These are phyloP conservation scores for Leccinum longicurvipes DNA, from an alignment of 768 basidiomycete genomes.

Conservation along the genomic window DNA sequence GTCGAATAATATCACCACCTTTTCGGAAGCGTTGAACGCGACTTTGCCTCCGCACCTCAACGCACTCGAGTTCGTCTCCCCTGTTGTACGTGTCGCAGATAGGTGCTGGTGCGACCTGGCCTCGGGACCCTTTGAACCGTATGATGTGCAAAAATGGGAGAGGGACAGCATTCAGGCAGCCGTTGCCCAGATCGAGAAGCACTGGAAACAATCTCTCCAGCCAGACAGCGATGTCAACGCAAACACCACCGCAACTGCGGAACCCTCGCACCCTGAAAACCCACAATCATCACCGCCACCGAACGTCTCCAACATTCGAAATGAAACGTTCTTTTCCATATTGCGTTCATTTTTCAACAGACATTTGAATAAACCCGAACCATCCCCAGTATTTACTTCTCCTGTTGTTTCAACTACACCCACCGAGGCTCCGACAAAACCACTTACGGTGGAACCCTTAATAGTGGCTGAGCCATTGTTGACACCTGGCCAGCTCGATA, in stretches of 20 bases:
- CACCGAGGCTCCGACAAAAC: slow-evolving; percentile 6
- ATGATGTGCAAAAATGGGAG: slow-evolving; percentile 77
- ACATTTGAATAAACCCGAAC: slow-evolving; percentile 2
- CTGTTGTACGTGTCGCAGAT: slow-evolving; percentile 64
- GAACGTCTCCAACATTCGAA: slow-evolving; percentile 4
- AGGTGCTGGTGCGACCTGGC: slow-evolving; percentile 87
- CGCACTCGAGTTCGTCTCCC: slow-evolving; percentile 41
- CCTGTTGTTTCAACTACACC: neutral
- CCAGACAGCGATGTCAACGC: slow-evolving; percentile 15
- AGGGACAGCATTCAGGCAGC: slow-evolving; percentile 52
- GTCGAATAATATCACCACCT: slow-evolving; percentile 70
- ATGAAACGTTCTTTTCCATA: slow-evolving; percentile 21
- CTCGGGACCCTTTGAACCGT: slow-evolving; percentile 68
- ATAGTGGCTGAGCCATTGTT: slow-evolving; percentile 18
- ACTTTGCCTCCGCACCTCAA: slow-evolving; percentile 40
- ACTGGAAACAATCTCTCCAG: slow-evolving; percentile 29
- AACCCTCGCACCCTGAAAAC: slow-evolving; percentile 18
- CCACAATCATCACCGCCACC: slow-evolving; percentile 10
- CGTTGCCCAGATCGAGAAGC: slow-evolving; percentile 34
- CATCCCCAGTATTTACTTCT: neutral
- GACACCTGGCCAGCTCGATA: slow-evolving; percentile 58
- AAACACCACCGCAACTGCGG: slow-evolving; percentile 25
- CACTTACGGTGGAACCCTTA: slow-evolving; percentile 5
- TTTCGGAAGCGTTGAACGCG: slow-evolving; percentile 59
- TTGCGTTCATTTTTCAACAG: slow-evolving; percentile 26